Evolutionary conservation across 192 early-diverging fungal species (phyloP).

Genomic region (Geosiphon pyriformis): DNA sequence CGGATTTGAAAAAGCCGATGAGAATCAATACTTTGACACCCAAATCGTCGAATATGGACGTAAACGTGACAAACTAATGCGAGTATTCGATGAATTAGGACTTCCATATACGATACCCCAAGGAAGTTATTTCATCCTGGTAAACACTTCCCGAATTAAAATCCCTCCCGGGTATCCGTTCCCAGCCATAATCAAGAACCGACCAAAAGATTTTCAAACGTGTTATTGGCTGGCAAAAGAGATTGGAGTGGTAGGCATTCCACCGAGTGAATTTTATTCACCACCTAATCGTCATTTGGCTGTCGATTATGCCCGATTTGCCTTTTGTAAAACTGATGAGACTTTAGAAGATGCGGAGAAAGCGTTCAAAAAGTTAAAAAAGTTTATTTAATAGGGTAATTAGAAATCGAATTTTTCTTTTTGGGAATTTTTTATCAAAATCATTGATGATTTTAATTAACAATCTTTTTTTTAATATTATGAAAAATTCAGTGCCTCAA

Average conservation of each 20-base stretch:
- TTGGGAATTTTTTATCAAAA: no score
- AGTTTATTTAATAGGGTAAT: no score
- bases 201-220: slow-evolving; percentile 71
- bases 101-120: slow-evolving; percentile 81
- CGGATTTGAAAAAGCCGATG: slow-evolving; percentile 59
- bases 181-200: slow-evolving; percentile 47
- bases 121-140: slow-evolving; percentile 91
- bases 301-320: slow-evolving; percentile 77
- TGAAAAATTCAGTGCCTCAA: no score
- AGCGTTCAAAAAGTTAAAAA: slow-evolving; percentile 56
- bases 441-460: no score
- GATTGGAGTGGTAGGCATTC: slow-evolving; percentile 88
- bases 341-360: slow-evolving; percentile 69
- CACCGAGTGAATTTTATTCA: slow-evolving; percentile 86
- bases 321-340: slow-evolving; percentile 89
- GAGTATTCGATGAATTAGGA: slow-evolving; percentile 57
- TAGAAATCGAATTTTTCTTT: no score
- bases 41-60: slow-evolving; percentile 63
- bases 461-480: no score
- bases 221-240: slow-evolving; percentile 83
- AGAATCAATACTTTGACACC: slow-evolving; percentile 59
- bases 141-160: slow-evolving; percentile 65
- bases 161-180: slow-evolving; percentile 58
- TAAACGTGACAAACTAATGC: slow-evolving; percentile 70
- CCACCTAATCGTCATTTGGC: slow-evolving; percentile 58